Evolutionary conservation across 768 basidiomycete species (phyloP).

Genomic region (Chalciporus sphaerocephalus): DNA sequence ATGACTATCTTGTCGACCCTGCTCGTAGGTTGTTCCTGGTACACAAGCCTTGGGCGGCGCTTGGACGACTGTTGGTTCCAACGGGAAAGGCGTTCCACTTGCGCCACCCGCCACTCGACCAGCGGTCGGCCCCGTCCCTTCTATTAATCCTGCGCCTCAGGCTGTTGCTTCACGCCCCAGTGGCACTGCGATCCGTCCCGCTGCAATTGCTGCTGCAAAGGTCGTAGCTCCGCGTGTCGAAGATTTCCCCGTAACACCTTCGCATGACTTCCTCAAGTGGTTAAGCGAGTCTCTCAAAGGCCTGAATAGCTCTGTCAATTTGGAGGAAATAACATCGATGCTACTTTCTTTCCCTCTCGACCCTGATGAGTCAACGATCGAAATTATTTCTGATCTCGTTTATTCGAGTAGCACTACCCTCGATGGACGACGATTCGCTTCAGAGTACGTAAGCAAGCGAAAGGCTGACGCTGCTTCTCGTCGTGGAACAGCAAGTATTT

Average conservation of each 20-base stretch:
- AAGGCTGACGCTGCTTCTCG: slow-evolving; percentile 70
- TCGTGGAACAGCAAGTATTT: slow-evolving; percentile 42
- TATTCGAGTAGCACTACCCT: slow-evolving; percentile 93
- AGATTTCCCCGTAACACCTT: slow-evolving; percentile 63
- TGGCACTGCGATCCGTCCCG: slow-evolving; percentile 36
- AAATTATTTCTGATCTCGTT: slow-evolving; percentile 93
- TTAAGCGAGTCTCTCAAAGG: slow-evolving; percentile 79
- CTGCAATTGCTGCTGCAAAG: slow-evolving; percentile 33
- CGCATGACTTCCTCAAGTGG: slow-evolving; percentile 92
- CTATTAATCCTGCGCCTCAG: slow-evolving; percentile 24
- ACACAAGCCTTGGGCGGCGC: slow-evolving; percentile 44
- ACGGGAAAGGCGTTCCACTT: slow-evolving; percentile 52
- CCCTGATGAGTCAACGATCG: slow-evolving; percentile 72
- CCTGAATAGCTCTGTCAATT: slow-evolving; percentile 49
- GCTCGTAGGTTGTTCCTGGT: slow-evolving; percentile 31
- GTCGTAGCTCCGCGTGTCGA: slow-evolving; percentile 43
- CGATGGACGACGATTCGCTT: slow-evolving; percentile 91
- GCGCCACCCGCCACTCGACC: slow-evolving; percentile 33
- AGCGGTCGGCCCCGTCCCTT: slow-evolving; percentile 28
- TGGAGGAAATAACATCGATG: slow-evolving; percentile 96
- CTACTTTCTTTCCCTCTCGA: slow-evolving; percentile 91
- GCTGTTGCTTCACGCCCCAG: slow-evolving; percentile 36
- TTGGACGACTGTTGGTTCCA: slow-evolving; percentile 86
- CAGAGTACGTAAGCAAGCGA: slow-evolving; percentile 84
- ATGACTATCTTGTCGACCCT: slow-evolving; percentile 5